These are phyloP conservation scores for Penicillium griseofulvum DNA, from an alignment of 2,329 filamentous ascomycete genomes.

Conservation along the genomic window DNA sequence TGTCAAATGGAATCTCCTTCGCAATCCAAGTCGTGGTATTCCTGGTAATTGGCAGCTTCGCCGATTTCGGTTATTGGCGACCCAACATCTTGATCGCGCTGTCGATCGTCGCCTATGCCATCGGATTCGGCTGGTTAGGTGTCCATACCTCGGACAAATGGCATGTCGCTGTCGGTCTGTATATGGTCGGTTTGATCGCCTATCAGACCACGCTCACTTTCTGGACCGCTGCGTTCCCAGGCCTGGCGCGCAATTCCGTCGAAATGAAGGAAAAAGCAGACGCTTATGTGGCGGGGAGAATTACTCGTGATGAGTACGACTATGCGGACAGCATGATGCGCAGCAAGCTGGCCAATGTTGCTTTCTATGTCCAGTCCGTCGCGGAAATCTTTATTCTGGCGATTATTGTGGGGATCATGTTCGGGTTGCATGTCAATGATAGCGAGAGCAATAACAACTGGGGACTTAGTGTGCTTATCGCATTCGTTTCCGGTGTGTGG, in stretches of 20 bases:
- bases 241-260: conserved; percentile 54
- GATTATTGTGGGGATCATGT: conserved; percentile 64
- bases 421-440: conserved; percentile 59
- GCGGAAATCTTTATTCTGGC: conserved; percentile 63
- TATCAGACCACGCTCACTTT: conserved; percentile 68
- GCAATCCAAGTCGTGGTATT: conserved; percentile 61
- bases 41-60: conserved; percentile 47
- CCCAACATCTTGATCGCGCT: conserved; percentile 62
- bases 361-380: conserved; percentile 63
- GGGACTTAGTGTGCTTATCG: conserved; percentile 64
- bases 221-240: conserved; percentile 65
- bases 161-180: conserved; percentile 60
- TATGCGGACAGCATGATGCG: conserved; percentile 61
- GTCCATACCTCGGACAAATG: conserved; percentile 61
- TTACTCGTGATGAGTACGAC: conserved; percentile 61
- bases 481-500: conserved; percentile 65
- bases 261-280: conserved; percentile 52
- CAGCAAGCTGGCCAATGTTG: conserved; percentile 61
- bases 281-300: conserved; percentile 51
- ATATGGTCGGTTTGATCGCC: conserved; percentile 64
- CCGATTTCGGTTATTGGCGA: conserved; percentile 64
- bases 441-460: conserved; percentile 63
- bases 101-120: conserved; percentile 59
- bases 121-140: conserved; percentile 67
- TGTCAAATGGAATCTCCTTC: conserved; percentile 67